Conservation (phyloP, 768 basidiomycete species). For the Boletus reticuloceps region DNA sequence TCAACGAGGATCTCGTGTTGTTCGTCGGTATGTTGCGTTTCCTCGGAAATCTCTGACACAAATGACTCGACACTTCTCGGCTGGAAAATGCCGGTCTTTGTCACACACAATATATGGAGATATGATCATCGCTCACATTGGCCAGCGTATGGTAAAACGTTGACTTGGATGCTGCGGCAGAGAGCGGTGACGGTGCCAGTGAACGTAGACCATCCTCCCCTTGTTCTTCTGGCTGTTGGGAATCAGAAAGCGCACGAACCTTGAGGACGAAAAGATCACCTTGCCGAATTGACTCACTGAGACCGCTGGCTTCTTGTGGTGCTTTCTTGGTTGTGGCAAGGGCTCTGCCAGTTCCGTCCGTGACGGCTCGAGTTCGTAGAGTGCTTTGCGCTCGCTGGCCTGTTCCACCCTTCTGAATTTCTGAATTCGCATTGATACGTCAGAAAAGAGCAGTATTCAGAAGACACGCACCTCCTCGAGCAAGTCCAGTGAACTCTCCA, state of each 20-base stretch:
- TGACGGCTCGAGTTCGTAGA: conserved; percentile 28
- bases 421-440: conserved; percentile 28
- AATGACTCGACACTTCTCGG: conserved; percentile 46
- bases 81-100: conserved; percentile 27
- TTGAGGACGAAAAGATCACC: conserved; percentile 33
- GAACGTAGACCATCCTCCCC: conserved; percentile 21
- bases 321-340: conserved; percentile 24
- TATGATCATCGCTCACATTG: conserved; percentile 31
- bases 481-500: conserved; percentile 24
- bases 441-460: not conserved
- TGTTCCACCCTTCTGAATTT: conserved; percentile 59
- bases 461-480: conserved; percentile 28
- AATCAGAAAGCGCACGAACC: conserved; percentile 1
- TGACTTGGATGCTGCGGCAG: conserved; percentile 43
- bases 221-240: conserved; percentile 19
- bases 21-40: conserved; percentile 40
- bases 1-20: conserved; percentile 49
- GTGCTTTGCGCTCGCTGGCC: conserved; percentile 51
- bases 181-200: conserved; percentile 33
- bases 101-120: conserved; percentile 4
- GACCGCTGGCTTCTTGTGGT: conserved; percentile 47
- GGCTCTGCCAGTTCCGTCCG: conserved; percentile 17
- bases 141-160: conserved; percentile 46
- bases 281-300: conserved; percentile 62
- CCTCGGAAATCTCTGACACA: conserved; percentile 36